A percentile compares a stretch with the other conserved stretches of the same genome.
phyloP scores from a whole-genome alignment of 306 rosid genomes.

The Cicer pinnatifidum region DNA sequence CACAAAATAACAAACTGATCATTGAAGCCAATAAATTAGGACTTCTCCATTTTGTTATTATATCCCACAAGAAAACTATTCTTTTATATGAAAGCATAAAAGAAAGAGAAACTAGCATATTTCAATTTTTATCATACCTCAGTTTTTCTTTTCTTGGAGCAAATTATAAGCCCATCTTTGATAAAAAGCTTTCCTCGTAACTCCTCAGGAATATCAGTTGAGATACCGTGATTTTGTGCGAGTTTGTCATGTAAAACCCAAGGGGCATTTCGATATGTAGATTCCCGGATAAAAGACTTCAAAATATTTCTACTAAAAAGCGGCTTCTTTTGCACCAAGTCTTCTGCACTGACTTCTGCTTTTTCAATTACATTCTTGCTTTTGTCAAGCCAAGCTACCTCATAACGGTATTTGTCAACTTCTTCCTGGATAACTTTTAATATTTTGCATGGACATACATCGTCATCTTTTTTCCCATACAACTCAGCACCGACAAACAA shows the following conservation, averaged over 20 bases:
- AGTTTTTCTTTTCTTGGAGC: conserved; percentile 68
- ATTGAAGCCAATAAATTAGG: conserved; percentile 28
- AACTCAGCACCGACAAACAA: conserved; percentile 80
- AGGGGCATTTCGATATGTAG: conserved; percentile 85
- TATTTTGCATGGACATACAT: conserved; percentile 68
- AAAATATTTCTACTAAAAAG: conserved; percentile 76
- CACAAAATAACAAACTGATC: conserved; percentile 28
- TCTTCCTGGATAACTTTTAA: conserved; percentile 60
- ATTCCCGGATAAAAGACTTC: conserved; percentile 91
- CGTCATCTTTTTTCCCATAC: conserved; percentile 67
- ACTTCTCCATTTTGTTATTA: conserved; percentile 10
- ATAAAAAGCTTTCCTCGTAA: conserved; percentile 63
- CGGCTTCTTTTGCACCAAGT: conserved; percentile 74
- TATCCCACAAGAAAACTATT: conserved; percentile 20
- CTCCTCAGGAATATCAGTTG: conserved; percentile 70
- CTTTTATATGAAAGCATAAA: conserved; percentile 5
- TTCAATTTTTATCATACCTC: conserved; percentile 49
- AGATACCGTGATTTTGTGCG: conserved; percentile 76
- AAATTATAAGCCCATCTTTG: conserved; percentile 71
- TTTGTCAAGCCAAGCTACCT: conserved; percentile 82
- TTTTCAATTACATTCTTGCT: conserved; percentile 62
- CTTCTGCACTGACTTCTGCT: conserved; percentile 53
- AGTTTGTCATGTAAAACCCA: conserved; percentile 87
- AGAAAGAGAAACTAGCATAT: conserved; percentile 41
- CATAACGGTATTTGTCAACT: conserved; percentile 55